Evolutionary conservation across 768 basidiomycete genomes (phyloP).

Genomic region (Boletus rex-veris): DNA sequence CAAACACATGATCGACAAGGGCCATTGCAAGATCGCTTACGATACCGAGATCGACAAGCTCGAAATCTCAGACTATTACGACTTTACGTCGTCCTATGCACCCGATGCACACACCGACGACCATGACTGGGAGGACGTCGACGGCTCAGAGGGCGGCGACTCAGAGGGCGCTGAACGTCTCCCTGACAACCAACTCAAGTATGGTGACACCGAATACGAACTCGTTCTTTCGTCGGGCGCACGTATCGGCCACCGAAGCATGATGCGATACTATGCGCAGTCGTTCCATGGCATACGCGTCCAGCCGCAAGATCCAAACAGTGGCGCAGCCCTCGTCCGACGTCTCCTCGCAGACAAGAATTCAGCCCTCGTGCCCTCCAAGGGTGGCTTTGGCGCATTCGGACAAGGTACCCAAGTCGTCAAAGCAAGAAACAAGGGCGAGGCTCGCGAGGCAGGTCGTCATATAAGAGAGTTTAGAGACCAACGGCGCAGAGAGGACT

Average conservation of each 20-base stretch:
- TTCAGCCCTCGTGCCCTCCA: constrained; percentile 77
- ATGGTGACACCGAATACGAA: constrained; percentile 79
- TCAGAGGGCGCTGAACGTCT: constrained; percentile 39
- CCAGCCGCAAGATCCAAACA: constrained; percentile 60
- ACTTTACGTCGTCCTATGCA: constrained; percentile 82
- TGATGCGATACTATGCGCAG: constrained; percentile 85
- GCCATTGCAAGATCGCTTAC: constrained; percentile 95
- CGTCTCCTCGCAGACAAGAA: constrained; percentile 78
- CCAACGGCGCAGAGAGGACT: constrained; percentile 71
- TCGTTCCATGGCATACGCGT: constrained; percentile 52
- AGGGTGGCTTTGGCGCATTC: constrained; percentile 84
- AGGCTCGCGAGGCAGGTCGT: constrained; percentile 87
- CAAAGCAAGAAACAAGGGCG: constrained; percentile 90
- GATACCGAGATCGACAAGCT: constrained; percentile 75
- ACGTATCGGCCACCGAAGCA: constrained; percentile 86
- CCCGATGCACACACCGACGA: constrained; percentile 23
- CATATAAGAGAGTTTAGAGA: constrained; percentile 85
- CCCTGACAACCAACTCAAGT: constrained; percentile 56
- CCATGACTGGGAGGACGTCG: constrained; percentile 38
- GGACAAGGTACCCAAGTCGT: constrained; percentile 80
- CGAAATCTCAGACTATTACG: constrained; percentile 91
- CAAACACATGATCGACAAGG: constrained; percentile 95
- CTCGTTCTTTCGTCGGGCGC: constrained; percentile 92
- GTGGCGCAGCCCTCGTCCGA: constrained; percentile 73
- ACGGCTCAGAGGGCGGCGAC: constrained; percentile 29